These are phyloP conservation scores for Parathielavia hyrcaniae DNA, from an alignment of 495 filamentous ascomycete genomes.

Conservation along the genomic window DNA sequence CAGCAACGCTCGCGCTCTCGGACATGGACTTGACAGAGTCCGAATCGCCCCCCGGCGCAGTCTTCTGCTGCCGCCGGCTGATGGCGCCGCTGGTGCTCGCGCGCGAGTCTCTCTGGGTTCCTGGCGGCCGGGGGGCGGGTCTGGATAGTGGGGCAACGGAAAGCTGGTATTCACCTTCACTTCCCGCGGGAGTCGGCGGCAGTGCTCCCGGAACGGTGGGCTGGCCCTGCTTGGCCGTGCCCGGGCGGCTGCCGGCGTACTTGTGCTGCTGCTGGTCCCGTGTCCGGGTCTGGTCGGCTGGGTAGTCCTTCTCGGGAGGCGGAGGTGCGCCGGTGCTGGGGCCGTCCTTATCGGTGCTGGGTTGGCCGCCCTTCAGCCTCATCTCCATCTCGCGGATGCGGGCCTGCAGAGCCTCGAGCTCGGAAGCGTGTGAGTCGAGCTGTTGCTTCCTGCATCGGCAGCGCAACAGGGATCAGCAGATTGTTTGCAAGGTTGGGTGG, in stretches of 20 bases:
- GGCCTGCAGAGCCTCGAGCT: slow-evolving; percentile 79
- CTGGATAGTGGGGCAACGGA: slow-evolving; percentile 8
- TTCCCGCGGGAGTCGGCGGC: slow-evolving; percentile 51
- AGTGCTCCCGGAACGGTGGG: slow-evolving; percentile 46
- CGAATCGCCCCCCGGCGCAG: slow-evolving; percentile 16
- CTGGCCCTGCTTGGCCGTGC: slow-evolving; percentile 38
- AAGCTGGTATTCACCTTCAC: slow-evolving; percentile 53
- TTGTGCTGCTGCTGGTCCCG: slow-evolving; percentile 25
- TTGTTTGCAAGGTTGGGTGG: neutral
- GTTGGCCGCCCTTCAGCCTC: slow-evolving; percentile 53
- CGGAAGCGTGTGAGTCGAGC: slow-evolving; percentile 65
- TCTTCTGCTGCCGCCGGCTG: neutral
- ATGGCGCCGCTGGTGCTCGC: neutral
- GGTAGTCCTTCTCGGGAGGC: slow-evolving; percentile 22
- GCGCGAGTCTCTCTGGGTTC: slow-evolving; percentile 10
- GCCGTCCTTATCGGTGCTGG: slow-evolving; percentile 21
- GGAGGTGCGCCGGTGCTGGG: slow-evolving; percentile 20
- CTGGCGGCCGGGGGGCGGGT: slow-evolving; percentile 12
- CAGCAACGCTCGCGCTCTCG: slow-evolving; percentile 30
- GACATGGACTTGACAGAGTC: slow-evolving; percentile 28
- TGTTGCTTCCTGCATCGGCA: slow-evolving; percentile 55
- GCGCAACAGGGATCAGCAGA: slow-evolving; percentile 9
- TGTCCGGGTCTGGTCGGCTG: neutral
- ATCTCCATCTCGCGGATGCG: slow-evolving; percentile 79
- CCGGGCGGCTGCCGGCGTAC: slow-evolving; percentile 34